Base-by-base conservation (phyloP, 1,284 basidiomycete species). In the Trichosporon sp. region DNA sequence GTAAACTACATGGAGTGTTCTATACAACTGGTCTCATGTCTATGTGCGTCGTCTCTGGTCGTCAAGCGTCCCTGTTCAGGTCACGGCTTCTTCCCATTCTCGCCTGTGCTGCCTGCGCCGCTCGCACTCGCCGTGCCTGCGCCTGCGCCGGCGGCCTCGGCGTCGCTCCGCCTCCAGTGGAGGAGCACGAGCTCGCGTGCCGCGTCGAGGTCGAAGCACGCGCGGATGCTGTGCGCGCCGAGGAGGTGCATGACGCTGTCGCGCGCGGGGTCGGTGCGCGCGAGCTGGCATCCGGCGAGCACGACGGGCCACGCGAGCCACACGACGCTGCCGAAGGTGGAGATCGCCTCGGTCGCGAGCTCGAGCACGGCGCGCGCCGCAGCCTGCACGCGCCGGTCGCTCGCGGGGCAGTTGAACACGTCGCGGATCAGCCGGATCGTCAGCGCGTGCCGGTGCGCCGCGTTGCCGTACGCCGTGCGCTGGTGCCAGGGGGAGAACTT, bases 251-350 rank as follows among this genome's bases (percentile, higher is more conserved):
- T 60, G 11, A 77, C 76, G 13, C 74, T 72, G 2, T 58, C 62
- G 8, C 78, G 70, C 2, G 70, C 66, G 7, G 75, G 74, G 63
- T 78, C 75, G 21, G 70, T 72, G 23, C 68, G 65, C 2, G 73
- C 69, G 29, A 81, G 73, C 56, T 79, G 74, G 68, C 78, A 76
- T 2, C 73, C 78, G n/a, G 78, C 77, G 42, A 80, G 76, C 12
- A 80, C 56, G 38, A 80, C 76, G 1, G 79, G 79, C 78, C 78
- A 80, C 12, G 79, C 80, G 8, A 81, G 64, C 79, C 79, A 79
- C 23, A 75, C 76, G 56, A 80, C 76, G 38, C 72, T 70, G 1
- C 76, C 74, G 66, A 76, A 79, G 38, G 69, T 42, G 29, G 74
- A 68, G 47, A 79, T 65, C 62, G 76, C 69, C 68, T 79, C 79